Base-by-base conservation (phyloP, 345 rosid species). In the Conringia planisiliqua region DNA sequence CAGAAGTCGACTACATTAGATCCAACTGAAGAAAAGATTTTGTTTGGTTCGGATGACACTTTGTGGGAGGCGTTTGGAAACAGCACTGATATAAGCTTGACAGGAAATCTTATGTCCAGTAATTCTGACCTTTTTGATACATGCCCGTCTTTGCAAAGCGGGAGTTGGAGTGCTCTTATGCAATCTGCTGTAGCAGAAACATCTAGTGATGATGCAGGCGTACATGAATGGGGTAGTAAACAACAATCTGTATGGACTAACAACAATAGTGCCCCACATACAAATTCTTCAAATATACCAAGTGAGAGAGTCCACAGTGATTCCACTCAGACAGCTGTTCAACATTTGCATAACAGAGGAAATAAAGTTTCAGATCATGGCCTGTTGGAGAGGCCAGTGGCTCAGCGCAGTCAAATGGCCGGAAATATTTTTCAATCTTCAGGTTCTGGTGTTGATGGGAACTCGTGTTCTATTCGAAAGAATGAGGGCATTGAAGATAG, bases 151-250 rank as follows among this genome's bases (percentile, higher is more conserved):
- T 29, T 89, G 73, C 98, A 88, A 68, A 91, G 96, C 82, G 98
- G 98, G 79, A 89, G 95, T 70, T 94, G 97, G 98, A 91, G 98
- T 84, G 97, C 98, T 66, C 98, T 94, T 66, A 94, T 94, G 98
- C 98, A 89, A 75, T 91, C 98, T 75, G 98, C 97, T 75, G 89
- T 94, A 24, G 95, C 93, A 58, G 98, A 94, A 86, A 82, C 97
- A 70, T 84, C 93, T 46, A 83, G 80, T 33, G 83, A 74, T 68
- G 88, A 88, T 4, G 38, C 65, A 63, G 39, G 58, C 22, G 14
- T 47, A 56, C 64, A 43, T 10, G 38, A 35, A 10, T 74, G 47
- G 65, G 66, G 66, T 26, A 46, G 64, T 73, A 73, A 64, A 33
- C 78, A 56, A 36, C 70, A 73, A 42, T 29, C 62, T 63, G 46